Evolutionary conservation across 352 stramenopile genomes (phyloP), one percentile per base, ranked within the genome.

Genomic region (Aphanomyces invadans): DNA sequence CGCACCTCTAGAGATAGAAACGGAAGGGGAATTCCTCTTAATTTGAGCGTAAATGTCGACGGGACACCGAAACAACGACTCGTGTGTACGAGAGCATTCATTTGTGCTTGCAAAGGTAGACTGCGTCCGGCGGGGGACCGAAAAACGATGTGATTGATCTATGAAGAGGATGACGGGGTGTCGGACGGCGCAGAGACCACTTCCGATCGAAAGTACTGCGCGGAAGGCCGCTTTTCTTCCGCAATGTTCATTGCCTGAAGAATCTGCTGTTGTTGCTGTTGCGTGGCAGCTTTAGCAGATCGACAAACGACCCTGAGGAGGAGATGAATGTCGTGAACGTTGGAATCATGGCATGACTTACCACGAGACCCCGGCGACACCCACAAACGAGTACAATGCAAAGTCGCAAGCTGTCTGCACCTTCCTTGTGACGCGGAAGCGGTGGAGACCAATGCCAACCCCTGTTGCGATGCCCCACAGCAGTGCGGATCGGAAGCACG

Each of bases 401-500:
- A 65, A 81, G 72, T 94, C 85, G 62, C 80, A 87, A 4, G 85
- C 77, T 31, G 72, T 76, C 39, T 80, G 79, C 23, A 86, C 69
- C n/a, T 62, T 51, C 66, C 74, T 80, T 28, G 73, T 82, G 23
- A 76, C 86, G 59, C 85, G 85, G 72, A 78, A 94, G 48, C 82
- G 80, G 59, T 92, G 85, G 2, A 69, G 70, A 15, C 85, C 85
- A 7, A 94, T 78, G 19, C 87, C 56, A 2, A 72, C 48, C 4
- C 80, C 83, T 11, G 81, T 78, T 23, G 68, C 68, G 54, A 94
- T 90, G 46, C 85, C 85, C 85, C 83, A 92, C 69, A 94, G 77
- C 51, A 94, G 67, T 3, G 76, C 81, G 25, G 79, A 80, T 64
- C 85, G 85, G 66, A 91, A 86, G 70, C 85, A 94, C 65, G 85